Evolutionary conservation across 352 stramenopile genomes (phyloP).

Genomic region (Phytophthora idaei): DNA sequence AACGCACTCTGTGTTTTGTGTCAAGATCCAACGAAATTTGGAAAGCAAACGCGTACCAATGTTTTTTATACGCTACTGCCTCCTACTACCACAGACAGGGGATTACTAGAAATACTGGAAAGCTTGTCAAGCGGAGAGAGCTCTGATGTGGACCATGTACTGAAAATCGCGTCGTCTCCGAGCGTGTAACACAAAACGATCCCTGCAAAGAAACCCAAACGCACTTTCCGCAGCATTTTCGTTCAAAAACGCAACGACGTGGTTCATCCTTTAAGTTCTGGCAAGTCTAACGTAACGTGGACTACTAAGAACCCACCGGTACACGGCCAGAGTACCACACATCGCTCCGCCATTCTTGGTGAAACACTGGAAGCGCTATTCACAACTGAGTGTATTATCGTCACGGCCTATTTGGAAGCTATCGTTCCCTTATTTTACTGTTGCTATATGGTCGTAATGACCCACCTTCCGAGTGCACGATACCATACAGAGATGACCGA

Average conservation of each 20-base stretch:
- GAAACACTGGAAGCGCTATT: neutral
- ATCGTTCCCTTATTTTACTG: constrained; percentile 44
- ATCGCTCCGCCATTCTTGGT: neutral
- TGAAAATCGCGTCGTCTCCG: neutral
- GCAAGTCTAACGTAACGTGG: neutral
- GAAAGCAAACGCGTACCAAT: neutral
- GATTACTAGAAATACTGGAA: neutral
- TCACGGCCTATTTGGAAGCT: constrained; percentile 43
- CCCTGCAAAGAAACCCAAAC: neutral
- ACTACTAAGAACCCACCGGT: neutral
- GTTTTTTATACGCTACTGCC: neutral
- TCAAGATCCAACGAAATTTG: neutral
- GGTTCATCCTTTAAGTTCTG: neutral
- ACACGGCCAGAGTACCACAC: neutral
- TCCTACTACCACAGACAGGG: neutral
- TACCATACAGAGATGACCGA: constrained; percentile 25
- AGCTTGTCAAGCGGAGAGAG: neutral
- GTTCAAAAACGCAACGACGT: neutral
- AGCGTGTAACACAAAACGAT: neutral
- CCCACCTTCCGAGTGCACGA: constrained; percentile 21
- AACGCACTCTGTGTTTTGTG: neutral
- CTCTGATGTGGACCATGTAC: neutral
- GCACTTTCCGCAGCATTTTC: neutral
- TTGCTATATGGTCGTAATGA: constrained; percentile 27
- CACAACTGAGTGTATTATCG: constrained; percentile 2